Conservation (phyloP, 164 flowering plant genomes). For the Taxillus chinensis region DNA sequence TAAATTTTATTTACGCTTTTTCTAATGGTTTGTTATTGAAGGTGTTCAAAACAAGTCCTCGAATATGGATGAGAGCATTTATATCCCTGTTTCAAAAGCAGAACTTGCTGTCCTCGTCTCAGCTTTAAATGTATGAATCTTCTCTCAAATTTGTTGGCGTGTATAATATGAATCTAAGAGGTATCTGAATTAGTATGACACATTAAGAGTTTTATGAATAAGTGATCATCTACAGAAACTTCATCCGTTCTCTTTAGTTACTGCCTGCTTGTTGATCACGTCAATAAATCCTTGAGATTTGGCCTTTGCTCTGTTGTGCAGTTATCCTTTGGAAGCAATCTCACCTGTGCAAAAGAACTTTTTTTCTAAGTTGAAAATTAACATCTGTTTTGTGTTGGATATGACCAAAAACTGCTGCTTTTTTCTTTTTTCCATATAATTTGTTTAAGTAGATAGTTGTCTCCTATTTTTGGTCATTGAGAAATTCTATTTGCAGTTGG, state of each 20-base stretch:
- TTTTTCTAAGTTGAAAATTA: too few relatives aligned
- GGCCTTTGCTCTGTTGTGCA: too few relatives aligned
- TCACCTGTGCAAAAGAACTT: too few relatives aligned
- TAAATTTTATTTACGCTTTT: neutral
- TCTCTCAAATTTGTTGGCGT: neutral
- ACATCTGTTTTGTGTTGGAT: too few relatives aligned
- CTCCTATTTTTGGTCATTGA: too few relatives aligned
- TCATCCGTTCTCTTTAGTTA: neutral
- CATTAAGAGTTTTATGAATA: neutral
- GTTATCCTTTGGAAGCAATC: too few relatives aligned
- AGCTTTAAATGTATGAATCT: slow-evolving; percentile 58
- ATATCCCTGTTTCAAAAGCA: slow-evolving; percentile 71
- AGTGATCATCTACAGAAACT: neutral
- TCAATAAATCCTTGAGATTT: too few relatives aligned
- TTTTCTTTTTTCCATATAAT: too few relatives aligned
- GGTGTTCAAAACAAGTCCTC: slow-evolving; percentile 79
- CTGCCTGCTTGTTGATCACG: neutral
- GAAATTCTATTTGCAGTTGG: too few relatives aligned
- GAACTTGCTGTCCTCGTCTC: slow-evolving; percentile 65
- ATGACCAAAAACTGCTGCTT: too few relatives aligned
- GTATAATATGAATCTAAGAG: neutral
- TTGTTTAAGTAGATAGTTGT: too few relatives aligned
- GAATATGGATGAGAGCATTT: slow-evolving; percentile 74
- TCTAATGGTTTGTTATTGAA: slow-evolving; percentile 9
- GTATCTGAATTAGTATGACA: neutral